Conservation (phyloP, 495 filamentous ascomycete species). For the Tuber brumale region DNA sequence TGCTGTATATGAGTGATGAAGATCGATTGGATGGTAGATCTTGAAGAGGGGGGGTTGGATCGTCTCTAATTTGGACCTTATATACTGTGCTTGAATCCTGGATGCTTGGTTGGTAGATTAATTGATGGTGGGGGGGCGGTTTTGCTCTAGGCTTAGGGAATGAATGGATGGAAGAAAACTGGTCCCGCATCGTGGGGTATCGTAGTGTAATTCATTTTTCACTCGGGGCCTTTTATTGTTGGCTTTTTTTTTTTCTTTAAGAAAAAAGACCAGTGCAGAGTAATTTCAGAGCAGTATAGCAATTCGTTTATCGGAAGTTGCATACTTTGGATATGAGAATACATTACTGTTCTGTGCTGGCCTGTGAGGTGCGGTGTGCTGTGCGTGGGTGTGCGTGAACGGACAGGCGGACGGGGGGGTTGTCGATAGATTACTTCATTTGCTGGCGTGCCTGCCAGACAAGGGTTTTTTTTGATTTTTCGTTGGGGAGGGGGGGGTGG, state of each 20-base stretch:
- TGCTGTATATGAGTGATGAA: background rate
- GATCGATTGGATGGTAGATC: background rate
- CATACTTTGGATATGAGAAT: constrained; percentile 20
- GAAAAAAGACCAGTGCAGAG: constrained; percentile 8
- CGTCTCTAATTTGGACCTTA: background rate
- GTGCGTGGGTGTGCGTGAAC: background rate
- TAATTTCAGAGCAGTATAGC: constrained; percentile 16
- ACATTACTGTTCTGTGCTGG: background rate
- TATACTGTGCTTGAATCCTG: background rate
- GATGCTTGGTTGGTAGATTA: background rate
- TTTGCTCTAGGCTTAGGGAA: background rate
- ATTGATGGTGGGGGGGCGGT: background rate
- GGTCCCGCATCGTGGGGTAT: background rate
- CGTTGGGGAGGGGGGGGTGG: background rate
- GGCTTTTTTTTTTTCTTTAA: constrained; percentile 12
- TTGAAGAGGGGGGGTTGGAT: background rate
- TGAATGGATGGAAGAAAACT: background rate
- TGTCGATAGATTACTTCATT: constrained; percentile 12
- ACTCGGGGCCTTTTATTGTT: background rate
- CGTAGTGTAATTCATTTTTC: background rate
- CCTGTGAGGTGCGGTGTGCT: background rate
- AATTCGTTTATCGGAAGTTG: constrained; percentile 24
- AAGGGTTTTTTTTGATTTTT: background rate
- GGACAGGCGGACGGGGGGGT: background rate
- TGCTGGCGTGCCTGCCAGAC: background rate